A percentile compares a stretch with the other conserved stretches of the same genome.
phyloP scores from a whole-genome alignment of 768 basidiomycete genomes.

The Dendrothele bispora region DNA sequence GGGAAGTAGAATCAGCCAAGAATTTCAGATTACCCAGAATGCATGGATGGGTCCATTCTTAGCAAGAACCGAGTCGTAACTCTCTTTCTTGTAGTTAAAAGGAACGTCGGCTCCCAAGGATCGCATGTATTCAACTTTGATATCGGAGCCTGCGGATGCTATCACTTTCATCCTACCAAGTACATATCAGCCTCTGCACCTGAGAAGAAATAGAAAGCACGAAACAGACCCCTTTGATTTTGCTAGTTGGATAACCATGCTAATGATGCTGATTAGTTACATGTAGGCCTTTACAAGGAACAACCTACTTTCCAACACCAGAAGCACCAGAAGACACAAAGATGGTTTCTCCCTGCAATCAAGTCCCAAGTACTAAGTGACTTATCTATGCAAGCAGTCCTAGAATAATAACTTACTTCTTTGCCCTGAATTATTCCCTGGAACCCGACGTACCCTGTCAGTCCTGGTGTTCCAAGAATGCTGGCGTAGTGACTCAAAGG shows the following conservation, averaged over 20 bases:
- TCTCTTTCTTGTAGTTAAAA: slow-evolving; percentile 54
- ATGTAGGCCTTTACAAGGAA: not conserved
- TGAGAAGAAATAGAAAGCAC: not conserved
- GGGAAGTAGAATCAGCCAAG: too few species aligned
- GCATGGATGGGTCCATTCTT: slow-evolving; percentile 1
- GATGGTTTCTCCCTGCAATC: slow-evolving; percentile 22
- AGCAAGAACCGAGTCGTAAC: slow-evolving; percentile 31
- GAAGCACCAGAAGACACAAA: slow-evolving; percentile 23
- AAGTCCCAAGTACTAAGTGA: not conserved
- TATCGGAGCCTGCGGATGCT: slow-evolving; percentile 37
- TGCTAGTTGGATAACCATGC: slow-evolving; percentile 36
- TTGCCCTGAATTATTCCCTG: slow-evolving; percentile 20
- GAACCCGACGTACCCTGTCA: slow-evolving; percentile 27
- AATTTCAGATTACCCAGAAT: not conserved
- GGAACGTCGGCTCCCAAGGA: slow-evolving; percentile 46
- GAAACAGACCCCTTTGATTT: slow-evolving; percentile 37
- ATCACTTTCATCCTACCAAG: slow-evolving; percentile 3
- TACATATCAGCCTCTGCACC: not conserved
- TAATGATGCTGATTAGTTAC: slow-evolving; percentile 7
- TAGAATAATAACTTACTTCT: slow-evolving; percentile 4
- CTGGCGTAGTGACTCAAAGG: slow-evolving; percentile 17
- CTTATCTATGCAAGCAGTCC: not conserved
- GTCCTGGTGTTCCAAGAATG: slow-evolving; percentile 24
- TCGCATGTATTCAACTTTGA: slow-evolving; percentile 47
- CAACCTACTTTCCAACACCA: slow-evolving; percentile 19